These are phyloP conservation scores for Hanseniaspora valbyensis DNA, from an alignment of 805 yeast genomes.

Conservation along the genomic window DNA sequence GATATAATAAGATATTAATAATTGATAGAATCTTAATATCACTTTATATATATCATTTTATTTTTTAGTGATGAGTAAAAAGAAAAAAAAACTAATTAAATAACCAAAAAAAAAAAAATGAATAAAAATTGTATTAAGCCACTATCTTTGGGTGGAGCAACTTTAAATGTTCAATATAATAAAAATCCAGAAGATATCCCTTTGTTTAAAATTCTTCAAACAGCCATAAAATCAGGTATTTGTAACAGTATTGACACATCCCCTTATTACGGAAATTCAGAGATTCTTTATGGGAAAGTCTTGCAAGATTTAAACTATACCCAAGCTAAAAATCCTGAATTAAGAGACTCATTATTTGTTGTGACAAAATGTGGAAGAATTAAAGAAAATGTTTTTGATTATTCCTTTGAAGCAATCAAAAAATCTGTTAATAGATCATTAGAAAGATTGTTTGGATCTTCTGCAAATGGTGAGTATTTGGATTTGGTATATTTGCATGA, in stretches of 20 bases:
- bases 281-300: conserved; percentile 59
- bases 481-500: conserved; percentile 85
- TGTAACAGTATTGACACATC: conserved; percentile 78
- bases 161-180: conserved; percentile 70
- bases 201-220: conserved; percentile 42
- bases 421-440: conserved; percentile 57
- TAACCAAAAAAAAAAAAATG: not conserved
- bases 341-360: conserved; percentile 55
- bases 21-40: too few species aligned
- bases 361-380: conserved; percentile 84
- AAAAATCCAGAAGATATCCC: conserved; percentile 54
- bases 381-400: conserved; percentile 59
- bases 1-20: too few species aligned
- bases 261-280: conserved; percentile 89
- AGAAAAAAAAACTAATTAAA: too few species aligned
- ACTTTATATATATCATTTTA: too few species aligned
- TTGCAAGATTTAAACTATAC: conserved; percentile 28
- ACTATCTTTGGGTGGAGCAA: conserved; percentile 77
- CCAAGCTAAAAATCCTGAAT: conserved; percentile 29
- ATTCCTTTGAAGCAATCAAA: conserved; percentile 48
- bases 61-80: too few species aligned
- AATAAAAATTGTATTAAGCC: conserved; percentile 25
- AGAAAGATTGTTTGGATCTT: conserved; percentile 36
- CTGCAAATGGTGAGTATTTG: conserved; percentile 45
- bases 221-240: conserved; percentile 52